These are phyloP conservation scores for Plantago major DNA, from an alignment of 257 asterid species.

Conservation along the genomic window DNA sequence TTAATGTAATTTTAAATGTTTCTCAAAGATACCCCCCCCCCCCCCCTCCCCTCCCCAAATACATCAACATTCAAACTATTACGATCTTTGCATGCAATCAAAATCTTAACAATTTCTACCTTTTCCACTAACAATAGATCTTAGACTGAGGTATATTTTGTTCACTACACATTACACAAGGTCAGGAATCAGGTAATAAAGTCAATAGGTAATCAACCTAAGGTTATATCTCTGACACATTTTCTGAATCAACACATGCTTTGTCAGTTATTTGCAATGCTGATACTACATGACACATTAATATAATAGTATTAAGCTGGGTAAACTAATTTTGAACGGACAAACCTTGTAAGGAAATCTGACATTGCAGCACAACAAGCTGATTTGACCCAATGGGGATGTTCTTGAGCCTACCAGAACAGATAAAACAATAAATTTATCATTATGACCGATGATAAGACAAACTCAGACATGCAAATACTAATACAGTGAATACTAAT, in stretches of 20 bases:
- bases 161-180: too few relatives aligned
- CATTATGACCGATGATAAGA: not conserved
- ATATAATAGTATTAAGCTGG: not conserved
- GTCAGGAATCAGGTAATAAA: too few relatives aligned
- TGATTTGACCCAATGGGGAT: constrained; percentile 64
- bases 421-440: constrained; percentile 14
- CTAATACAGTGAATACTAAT: too few relatives aligned
- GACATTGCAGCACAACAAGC: constrained; percentile 83
- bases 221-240: not conserved
- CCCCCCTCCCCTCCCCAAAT: too few relatives aligned
- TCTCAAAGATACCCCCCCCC: too few relatives aligned
- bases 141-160: not conserved
- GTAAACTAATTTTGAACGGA: not conserved
- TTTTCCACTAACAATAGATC: not conserved
- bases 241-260: not conserved
- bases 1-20: too few relatives aligned
- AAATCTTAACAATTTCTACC: not conserved
- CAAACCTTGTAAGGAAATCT: constrained; percentile 45
- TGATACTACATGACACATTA: not conserved
- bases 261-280: not conserved
- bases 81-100: too few relatives aligned
- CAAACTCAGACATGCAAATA: too few relatives aligned
- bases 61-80: too few relatives aligned
- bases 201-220: too few relatives aligned
- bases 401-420: constrained; percentile 46